Evolutionary conservation across 2,329 filamentous ascomycete species (phyloP).

Genomic region (Didymellaceae sp.): DNA sequence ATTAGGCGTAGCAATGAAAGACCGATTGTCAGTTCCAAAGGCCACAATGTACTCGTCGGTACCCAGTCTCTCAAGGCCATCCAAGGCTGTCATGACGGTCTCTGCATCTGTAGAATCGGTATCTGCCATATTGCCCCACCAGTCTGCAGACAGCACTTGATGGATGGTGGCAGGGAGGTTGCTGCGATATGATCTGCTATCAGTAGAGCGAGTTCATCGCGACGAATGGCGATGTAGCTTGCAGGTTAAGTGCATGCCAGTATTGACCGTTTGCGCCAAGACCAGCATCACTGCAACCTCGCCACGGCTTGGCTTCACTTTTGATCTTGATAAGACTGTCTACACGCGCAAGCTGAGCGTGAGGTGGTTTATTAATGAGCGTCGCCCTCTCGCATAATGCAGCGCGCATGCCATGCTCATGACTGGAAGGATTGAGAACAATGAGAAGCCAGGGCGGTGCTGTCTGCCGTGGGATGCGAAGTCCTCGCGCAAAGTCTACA

Average conservation of each 20-base stretch:
- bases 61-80: slow-evolving; percentile 22
- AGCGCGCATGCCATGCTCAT: too few relatives aligned
- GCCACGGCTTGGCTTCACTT: background rate
- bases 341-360: too few relatives aligned
- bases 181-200: background rate
- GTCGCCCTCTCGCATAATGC: background rate
- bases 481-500: too few relatives aligned
- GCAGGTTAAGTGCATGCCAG: background rate
- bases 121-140: background rate
- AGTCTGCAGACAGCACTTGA: too few relatives aligned
- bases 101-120: background rate
- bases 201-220: background rate
- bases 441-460: too few relatives aligned
- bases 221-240: background rate
- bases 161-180: background rate
- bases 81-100: slow-evolving; percentile 16
- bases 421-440: too few relatives aligned
- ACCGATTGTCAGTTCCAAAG: slow-evolving; percentile 28
- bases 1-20: slow-evolving; percentile 36
- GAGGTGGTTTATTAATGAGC: too few relatives aligned
- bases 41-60: slow-evolving; percentile 36
- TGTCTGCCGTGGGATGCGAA: too few relatives aligned
- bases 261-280: slow-evolving; percentile 10
- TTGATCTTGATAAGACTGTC: too few relatives aligned
- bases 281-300: background rate